Percentiles rank a stretch among this genome's conserved stretches.
phyloP scores from a whole-genome alignment of 2,329 filamentous ascomycete species.

The Plectosphaerella plurivora region DNA sequence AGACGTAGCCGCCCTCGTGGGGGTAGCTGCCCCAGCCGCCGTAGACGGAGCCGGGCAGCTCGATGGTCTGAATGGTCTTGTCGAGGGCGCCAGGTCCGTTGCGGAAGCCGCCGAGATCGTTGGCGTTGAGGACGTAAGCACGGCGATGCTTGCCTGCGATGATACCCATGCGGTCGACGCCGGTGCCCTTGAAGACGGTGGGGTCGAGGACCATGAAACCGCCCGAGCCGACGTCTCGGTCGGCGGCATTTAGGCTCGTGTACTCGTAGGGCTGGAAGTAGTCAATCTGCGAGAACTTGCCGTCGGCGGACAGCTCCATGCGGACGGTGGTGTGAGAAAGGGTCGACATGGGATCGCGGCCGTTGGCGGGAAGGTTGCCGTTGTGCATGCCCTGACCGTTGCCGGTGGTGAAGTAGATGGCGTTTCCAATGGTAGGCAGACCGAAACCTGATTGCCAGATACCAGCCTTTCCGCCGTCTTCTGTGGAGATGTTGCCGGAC shows the following conservation, averaged over 20 bases:
- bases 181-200: constrained; percentile 24
- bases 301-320: constrained; percentile 18
- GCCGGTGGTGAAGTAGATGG: constrained; percentile 18
- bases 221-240: constrained; percentile 32
- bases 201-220: constrained; percentile 28
- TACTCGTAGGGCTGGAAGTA: constrained; percentile 39
- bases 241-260: constrained; percentile 27
- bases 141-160: constrained; percentile 34
- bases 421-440: constrained; percentile 20
- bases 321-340: constrained; percentile 26
- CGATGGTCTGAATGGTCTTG: constrained; percentile 28
- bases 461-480: constrained; percentile 25
- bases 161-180: constrained; percentile 28
- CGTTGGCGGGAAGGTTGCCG: constrained; percentile 27
- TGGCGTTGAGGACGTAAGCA: constrained; percentile 31
- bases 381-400: constrained; percentile 28
- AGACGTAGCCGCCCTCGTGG: constrained; percentile 36
- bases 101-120: constrained; percentile 35
- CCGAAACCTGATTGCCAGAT: constrained; percentile 31
- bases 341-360: constrained; percentile 22
- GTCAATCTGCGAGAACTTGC: constrained; percentile 20
- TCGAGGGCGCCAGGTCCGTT: constrained; percentile 29
- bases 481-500: constrained; percentile 5
- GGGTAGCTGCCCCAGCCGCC: constrained; percentile 34
- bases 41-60: constrained; percentile 26